Evolutionary conservation across 2,329 filamentous ascomycete species (phyloP).

Genomic region (Cercospora zeina): DNA sequence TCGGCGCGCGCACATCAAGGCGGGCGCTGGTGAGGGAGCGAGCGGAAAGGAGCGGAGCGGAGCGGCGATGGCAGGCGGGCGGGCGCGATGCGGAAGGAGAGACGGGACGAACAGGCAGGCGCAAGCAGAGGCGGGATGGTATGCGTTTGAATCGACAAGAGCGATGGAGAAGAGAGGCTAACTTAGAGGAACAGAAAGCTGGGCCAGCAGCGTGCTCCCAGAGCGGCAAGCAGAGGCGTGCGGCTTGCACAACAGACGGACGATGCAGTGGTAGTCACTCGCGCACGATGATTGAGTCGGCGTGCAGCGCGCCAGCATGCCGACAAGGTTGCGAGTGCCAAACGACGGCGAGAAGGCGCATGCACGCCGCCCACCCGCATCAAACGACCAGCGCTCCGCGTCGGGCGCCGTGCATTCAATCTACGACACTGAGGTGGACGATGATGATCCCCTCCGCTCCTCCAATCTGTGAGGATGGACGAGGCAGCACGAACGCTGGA

Average conservation of each 20-base stretch:
- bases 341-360: not conserved
- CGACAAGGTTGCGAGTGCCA: conserved; percentile 1
- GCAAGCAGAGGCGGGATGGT: not conserved
- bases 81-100: conserved; percentile 1
- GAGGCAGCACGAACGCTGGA: no score
- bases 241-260: conserved; percentile 8
- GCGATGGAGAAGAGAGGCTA: not conserved
- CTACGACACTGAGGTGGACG: not conserved
- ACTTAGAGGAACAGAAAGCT: not conserved
- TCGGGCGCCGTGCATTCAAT: not conserved
- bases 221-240: conserved; percentile 13
- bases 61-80: not conserved
- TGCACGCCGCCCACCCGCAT: conserved; percentile 8
- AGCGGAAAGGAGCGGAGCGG: not conserved
- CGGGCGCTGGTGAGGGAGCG: not conserved
- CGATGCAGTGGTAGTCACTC: not conserved
- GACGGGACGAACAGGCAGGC: not conserved
- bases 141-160: not conserved
- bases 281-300: conserved; percentile 8
- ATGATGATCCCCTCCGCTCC: not conserved
- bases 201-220: conserved; percentile 2
- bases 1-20: conserved; percentile 21
- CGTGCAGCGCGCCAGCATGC: conserved; percentile 1
- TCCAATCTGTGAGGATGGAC: no score
- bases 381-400: not conserved